Evolutionary conservation across 169 alveolate species (phyloP).

Genomic region (Cryptosporidium meleagridis): DNA sequence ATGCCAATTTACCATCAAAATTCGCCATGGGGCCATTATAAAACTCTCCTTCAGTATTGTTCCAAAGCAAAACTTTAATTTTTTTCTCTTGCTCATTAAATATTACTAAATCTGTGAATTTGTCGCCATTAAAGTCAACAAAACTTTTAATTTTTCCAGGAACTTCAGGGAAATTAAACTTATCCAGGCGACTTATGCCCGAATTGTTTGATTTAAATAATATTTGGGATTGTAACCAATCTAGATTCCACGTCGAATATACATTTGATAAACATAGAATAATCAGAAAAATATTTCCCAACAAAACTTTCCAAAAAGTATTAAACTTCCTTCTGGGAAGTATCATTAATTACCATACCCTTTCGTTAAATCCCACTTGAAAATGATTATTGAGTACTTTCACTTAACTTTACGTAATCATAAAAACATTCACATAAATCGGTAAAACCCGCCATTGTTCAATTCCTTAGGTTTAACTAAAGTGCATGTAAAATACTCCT

Average conservation of each 20-base stretch:
- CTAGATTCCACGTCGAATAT: conserved; percentile 45
- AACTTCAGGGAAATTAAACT: conserved; percentile 6
- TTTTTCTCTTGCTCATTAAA: conserved; percentile 3
- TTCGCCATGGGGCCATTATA: not conserved
- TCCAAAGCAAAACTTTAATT: conserved; percentile 36
- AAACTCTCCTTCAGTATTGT: conserved; percentile 22
- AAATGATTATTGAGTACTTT: not conserved
- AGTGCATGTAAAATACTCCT: not conserved
- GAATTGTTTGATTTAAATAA: conserved; percentile 14
- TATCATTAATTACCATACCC: not conserved
- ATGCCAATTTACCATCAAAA: conserved; percentile 15
- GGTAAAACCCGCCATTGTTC: not conserved
- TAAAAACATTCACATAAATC: not conserved
- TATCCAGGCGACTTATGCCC: not conserved
- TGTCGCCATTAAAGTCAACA: conserved; percentile 49
- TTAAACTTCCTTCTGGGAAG: not conserved
- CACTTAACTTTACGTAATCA: not conserved
- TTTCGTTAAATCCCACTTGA: not conserved
- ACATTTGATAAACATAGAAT: conserved; percentile 12
- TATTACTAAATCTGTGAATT: conserved; percentile 33
- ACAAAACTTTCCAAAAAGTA: conserved; percentile 11
- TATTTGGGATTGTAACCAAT: conserved; percentile 27
- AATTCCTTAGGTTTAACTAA: not conserved
- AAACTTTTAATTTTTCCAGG: conserved; percentile 41
- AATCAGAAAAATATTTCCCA: conserved; percentile 9